These are phyloP conservation scores for Pyrus betulifolia DNA, from an alignment of 306 rosid species.

Conservation along the genomic window DNA sequence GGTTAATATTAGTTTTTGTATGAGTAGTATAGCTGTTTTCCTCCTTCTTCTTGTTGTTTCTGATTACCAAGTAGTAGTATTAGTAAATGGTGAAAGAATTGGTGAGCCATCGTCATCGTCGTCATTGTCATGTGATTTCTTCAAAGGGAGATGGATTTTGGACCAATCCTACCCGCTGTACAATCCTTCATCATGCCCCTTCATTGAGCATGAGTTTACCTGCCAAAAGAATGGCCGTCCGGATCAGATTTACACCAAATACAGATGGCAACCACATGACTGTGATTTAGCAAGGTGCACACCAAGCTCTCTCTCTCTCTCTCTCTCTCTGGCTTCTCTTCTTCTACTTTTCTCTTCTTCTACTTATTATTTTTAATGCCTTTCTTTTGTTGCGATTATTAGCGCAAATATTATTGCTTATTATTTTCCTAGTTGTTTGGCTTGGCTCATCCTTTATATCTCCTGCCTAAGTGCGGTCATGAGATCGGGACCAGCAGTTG, in stretches of 20 bases:
- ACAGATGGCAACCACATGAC: constrained; percentile 71
- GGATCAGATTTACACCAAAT: constrained; percentile 52
- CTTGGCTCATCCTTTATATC: neutral
- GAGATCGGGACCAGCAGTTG: too few species aligned
- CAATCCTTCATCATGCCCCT: constrained; percentile 44
- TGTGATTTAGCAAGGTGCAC: constrained; percentile 53
- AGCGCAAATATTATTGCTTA: neutral
- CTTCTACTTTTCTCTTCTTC: neutral
- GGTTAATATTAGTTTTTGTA: neutral
- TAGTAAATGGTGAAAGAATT: neutral
- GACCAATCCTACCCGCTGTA: constrained; percentile 65
- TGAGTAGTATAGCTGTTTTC: neutral
- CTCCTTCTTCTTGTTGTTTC: neutral
- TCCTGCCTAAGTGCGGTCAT: too few species aligned
- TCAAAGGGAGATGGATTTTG: constrained; percentile 60
- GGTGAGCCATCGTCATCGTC: neutral
- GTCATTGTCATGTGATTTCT: constrained; percentile 34
- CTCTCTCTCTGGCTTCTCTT: neutral
- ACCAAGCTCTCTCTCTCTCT: neutral
- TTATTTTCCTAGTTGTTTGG: neutral
- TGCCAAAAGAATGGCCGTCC: constrained; percentile 74
- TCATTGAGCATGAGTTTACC: constrained; percentile 67
- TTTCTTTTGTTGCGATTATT: neutral
- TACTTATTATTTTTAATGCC: neutral
- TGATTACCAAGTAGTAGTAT: neutral